A percentile compares a stretch with the other conserved stretches of the same genome.
phyloP scores from a whole-genome alignment of 805 yeast genomes.

The Candida ortonii region DNA sequence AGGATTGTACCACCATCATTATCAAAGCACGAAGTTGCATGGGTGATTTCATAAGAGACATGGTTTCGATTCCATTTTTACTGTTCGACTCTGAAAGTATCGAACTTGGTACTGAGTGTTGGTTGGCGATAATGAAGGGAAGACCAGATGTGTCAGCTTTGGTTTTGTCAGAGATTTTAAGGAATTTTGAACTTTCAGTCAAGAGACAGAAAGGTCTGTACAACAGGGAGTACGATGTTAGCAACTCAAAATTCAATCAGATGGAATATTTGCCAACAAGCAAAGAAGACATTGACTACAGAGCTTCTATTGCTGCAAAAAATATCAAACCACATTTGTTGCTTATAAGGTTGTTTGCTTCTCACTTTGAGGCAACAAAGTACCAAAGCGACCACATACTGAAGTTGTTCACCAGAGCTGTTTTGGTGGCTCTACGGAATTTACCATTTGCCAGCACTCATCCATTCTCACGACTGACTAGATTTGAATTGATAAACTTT shows the following conservation, averaged over 20 bases:
- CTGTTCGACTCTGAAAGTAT: constrained; percentile 58
- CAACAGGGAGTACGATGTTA: constrained; percentile 51
- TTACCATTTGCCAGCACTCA: constrained; percentile 67
- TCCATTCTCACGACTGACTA: constrained; percentile 70
- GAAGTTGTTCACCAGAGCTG: constrained; percentile 63
- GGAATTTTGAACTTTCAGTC: constrained; percentile 67
- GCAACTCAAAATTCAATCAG: constrained; percentile 56
- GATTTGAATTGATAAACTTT: constrained; percentile 72
- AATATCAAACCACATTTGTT: constrained; percentile 63
- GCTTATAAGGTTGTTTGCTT: constrained; percentile 64
- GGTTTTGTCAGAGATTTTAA: constrained; percentile 66
- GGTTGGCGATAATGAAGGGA: constrained; percentile 77
- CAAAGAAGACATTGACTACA: constrained; percentile 51
- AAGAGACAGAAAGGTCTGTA: constrained; percentile 61
- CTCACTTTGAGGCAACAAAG: constrained; percentile 76
- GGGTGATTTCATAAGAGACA: constrained; percentile 46
- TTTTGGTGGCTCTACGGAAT: constrained; percentile 51
- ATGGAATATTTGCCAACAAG: constrained; percentile 93
- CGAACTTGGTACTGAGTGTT: constrained; percentile 65
- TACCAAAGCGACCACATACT: constrained; percentile 69
- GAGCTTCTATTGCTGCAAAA: constrained; percentile 47
- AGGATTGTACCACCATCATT: constrained; percentile 38
- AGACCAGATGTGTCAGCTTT: constrained; percentile 54
- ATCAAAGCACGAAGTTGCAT: constrained; percentile 37
- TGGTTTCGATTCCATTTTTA: constrained; percentile 70